These are phyloP conservation scores for Auricularia auricula-judae DNA, from an alignment of 768 basidiomycete genomes.

Conservation along the genomic window DNA sequence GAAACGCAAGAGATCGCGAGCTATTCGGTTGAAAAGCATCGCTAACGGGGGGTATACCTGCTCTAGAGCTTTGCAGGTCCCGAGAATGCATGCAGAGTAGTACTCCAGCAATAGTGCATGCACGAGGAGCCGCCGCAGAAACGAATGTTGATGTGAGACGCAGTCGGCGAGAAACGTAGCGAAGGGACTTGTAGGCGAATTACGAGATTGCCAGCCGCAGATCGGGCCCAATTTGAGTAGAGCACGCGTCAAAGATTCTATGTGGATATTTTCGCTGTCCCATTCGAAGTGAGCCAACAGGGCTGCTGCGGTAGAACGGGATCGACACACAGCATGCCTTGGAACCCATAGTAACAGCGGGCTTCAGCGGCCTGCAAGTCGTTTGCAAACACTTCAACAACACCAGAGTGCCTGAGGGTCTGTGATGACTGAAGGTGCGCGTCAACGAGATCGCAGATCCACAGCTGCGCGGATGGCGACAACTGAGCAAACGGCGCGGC, in stretches of 20 bases:
- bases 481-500: slow-evolving; percentile 74
- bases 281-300: not conserved
- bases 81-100: no score
- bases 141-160: not conserved
- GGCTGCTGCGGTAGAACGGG: not conserved
- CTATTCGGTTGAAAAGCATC: not conserved
- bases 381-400: slow-evolving; percentile 84
- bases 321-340: slow-evolving; percentile 74
- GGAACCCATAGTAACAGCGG: slow-evolving; percentile 94
- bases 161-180: not conserved
- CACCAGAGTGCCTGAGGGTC: slow-evolving; percentile 71
- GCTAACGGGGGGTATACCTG: not conserved
- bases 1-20: not conserved
- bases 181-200: not conserved
- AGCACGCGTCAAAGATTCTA: slow-evolving; percentile 81
- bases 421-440: slow-evolving; percentile 90
- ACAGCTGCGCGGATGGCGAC: slow-evolving; percentile 71
- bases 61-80: not conserved
- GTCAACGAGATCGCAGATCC: slow-evolving; percentile 84
- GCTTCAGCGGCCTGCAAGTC: slow-evolving; percentile 91
- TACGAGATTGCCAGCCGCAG: not conserved
- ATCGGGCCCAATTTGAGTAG: not conserved
- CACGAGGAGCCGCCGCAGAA: no score
- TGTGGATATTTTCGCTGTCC: slow-evolving; percentile 76
- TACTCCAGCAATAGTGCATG: no score